Evolutionary conservation across 1,284 basidiomycete genomes (phyloP).

Genomic region (Puccinia coronata): DNA sequence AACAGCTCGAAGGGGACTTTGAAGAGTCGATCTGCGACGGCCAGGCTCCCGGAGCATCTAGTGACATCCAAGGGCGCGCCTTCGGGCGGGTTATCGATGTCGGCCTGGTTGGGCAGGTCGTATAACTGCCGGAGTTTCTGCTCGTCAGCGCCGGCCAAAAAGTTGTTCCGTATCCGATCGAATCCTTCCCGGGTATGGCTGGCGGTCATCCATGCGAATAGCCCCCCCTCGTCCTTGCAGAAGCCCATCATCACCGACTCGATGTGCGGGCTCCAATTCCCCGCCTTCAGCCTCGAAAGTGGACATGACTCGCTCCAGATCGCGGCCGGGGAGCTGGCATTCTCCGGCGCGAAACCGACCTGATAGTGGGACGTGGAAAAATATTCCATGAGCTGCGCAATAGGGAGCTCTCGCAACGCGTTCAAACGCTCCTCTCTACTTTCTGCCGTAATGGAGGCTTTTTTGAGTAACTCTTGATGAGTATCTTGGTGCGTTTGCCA

Average conservation of each 20-base stretch:
- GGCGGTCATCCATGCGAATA: neutral
- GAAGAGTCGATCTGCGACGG: neutral
- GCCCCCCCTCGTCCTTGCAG: constrained; percentile 36
- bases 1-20: constrained; percentile 8
- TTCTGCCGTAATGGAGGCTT: constrained; percentile 1
- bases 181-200: neutral
- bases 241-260: constrained; percentile 27
- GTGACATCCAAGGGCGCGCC: neutral
- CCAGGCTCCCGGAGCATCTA: neutral
- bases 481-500: neutral
- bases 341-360: neutral
- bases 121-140: neutral
- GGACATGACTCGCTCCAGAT: constrained; percentile 11
- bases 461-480: constrained; percentile 2
- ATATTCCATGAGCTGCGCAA: neutral
- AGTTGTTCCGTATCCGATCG: neutral
- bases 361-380: neutral
- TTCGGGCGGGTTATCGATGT: neutral
- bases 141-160: neutral
- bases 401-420: constrained; percentile 10
- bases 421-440: neutral
- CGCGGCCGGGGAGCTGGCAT: neutral
- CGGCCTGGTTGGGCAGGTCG: neutral
- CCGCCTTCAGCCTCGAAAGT: constrained; percentile 4
- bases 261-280: constrained; percentile 23